A percentile compares a stretch with the other conserved stretches of the same genome.
These are phyloP conservation scores for Mycena chlorophos DNA, from an alignment of 768 basidiomycete species.

Conservation along the genomic window DNA sequence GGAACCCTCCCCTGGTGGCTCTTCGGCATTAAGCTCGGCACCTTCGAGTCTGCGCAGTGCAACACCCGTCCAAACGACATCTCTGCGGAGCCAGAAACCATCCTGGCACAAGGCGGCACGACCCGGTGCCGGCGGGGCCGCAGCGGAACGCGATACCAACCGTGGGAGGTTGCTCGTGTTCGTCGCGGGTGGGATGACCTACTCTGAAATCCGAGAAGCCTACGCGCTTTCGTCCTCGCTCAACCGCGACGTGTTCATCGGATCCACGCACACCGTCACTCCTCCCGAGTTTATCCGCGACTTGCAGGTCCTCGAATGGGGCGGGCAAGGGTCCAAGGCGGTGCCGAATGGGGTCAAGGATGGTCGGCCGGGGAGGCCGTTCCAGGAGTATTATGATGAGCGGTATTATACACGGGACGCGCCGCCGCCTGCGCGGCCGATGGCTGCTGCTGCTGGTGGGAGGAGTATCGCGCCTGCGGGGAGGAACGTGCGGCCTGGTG, in stretches of 20 bases:
- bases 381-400: slow-evolving; percentile 80
- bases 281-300: slow-evolving; percentile 86
- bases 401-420: slow-evolving; percentile 71
- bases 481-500: slow-evolving; percentile 28
- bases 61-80: slow-evolving; percentile 60
- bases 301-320: slow-evolving; percentile 80
- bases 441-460: slow-evolving; percentile 31
- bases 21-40: background rate
- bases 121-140: slow-evolving; percentile 36
- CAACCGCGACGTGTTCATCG: slow-evolving; percentile 90
- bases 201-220: slow-evolving; percentile 89
- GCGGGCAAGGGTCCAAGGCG: slow-evolving; percentile 79
- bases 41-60: slow-evolving; percentile 45
- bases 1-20: slow-evolving; percentile 46
- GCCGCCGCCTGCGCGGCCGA: slow-evolving; percentile 49
- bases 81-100: slow-evolving; percentile 86
- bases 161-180: slow-evolving; percentile 85
- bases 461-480: slow-evolving; percentile 29
- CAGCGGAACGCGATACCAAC: slow-evolving; percentile 44
- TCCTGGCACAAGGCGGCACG: slow-evolving; percentile 83
- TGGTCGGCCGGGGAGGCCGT: slow-evolving; percentile 47
- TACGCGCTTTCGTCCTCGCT: slow-evolving; percentile 74
- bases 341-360: slow-evolving; percentile 69
- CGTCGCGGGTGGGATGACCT: slow-evolving; percentile 92
- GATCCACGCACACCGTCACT: slow-evolving; percentile 85